Evolutionary conservation across 1,284 basidiomycete species (phyloP).

Genomic region (Ustilago vetiveriae): DNA sequence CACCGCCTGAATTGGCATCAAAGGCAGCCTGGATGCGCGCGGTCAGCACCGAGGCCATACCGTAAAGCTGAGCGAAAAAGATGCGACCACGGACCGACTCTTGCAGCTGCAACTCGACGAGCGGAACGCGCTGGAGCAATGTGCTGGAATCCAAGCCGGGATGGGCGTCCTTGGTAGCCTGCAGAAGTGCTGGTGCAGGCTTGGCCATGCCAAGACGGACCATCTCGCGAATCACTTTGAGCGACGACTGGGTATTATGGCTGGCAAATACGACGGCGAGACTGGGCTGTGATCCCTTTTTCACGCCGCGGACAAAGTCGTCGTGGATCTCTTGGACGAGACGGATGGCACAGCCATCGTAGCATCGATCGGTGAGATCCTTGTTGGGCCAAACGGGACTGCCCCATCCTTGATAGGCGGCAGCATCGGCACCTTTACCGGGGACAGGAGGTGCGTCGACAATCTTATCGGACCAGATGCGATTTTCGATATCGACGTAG

Average conservation of each 20-base stretch:
- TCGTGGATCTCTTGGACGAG: constrained; percentile 74
- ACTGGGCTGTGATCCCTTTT: constrained; percentile 65
- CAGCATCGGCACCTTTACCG: constrained; percentile 32
- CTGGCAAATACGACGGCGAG: constrained; percentile 84
- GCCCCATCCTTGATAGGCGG: constrained; percentile 47
- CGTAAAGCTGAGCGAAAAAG: constrained; percentile 83
- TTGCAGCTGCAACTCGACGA: constrained; percentile 65
- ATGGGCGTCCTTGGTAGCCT: constrained; percentile 26
- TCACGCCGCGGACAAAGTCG: constrained; percentile 30
- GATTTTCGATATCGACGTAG: constrained; percentile 82
- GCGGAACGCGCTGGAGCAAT: constrained; percentile 26
- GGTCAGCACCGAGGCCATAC: constrained; percentile 79
- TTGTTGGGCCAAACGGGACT: constrained; percentile 70
- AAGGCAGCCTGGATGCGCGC: constrained; percentile 74
- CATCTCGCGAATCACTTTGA: constrained; percentile 75
- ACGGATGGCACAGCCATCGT: constrained; percentile 75
- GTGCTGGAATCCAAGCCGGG: background rate
- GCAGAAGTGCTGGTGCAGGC: constrained; percentile 30
- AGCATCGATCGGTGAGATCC: constrained; percentile 81
- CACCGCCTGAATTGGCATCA: constrained; percentile 76
- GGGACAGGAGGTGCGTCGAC: constrained; percentile 55
- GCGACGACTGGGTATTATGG: constrained; percentile 79
- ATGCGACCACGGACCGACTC: constrained; percentile 76
- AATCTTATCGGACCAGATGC: constrained; percentile 57
- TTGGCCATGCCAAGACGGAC: constrained; percentile 73